Conservation (phyloP, 2,329 filamentous ascomycete genomes). For the Nemania diffusa region DNA sequence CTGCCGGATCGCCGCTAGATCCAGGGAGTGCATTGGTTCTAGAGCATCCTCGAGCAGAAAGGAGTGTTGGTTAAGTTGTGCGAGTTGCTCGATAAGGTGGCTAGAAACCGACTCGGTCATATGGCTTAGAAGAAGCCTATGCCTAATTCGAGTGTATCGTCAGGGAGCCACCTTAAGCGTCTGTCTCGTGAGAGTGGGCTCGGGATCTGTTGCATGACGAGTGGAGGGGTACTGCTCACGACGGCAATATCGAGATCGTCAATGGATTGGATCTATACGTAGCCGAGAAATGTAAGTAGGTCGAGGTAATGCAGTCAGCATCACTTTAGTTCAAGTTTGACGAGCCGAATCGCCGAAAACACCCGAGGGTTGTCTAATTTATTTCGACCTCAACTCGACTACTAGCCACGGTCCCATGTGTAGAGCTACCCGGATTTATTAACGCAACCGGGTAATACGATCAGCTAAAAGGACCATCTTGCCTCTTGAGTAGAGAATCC, state of each 20-base stretch:
- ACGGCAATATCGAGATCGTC: neutral
- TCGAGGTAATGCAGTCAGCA: neutral
- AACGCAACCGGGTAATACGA: no score
- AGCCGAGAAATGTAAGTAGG: neutral
- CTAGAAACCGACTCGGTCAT: neutral
- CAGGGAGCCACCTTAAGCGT: neutral
- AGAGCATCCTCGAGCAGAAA: neutral
- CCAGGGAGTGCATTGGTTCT: neutral
- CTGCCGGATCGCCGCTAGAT: conserved; percentile 9
- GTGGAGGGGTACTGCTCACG: neutral
- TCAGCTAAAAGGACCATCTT: no score
- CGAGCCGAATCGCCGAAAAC: no score
- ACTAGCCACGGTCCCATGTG: no score
- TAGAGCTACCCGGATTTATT: no score
- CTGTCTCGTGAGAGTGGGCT: neutral
- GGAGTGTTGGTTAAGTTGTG: conserved; percentile 5
- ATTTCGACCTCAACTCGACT: no score
- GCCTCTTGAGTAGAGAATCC: no score
- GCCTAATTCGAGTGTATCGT: neutral
- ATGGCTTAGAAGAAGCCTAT: conserved; percentile 2
- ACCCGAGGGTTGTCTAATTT: no score
- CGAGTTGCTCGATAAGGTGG: conserved; percentile 9
- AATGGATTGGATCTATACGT: conserved; percentile 5
- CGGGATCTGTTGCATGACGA: neutral
- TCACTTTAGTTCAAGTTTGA: neutral